Evolutionary conservation across 1,284 basidiomycete genomes (phyloP).

Genomic region (Veloboletus limbatus): DNA sequence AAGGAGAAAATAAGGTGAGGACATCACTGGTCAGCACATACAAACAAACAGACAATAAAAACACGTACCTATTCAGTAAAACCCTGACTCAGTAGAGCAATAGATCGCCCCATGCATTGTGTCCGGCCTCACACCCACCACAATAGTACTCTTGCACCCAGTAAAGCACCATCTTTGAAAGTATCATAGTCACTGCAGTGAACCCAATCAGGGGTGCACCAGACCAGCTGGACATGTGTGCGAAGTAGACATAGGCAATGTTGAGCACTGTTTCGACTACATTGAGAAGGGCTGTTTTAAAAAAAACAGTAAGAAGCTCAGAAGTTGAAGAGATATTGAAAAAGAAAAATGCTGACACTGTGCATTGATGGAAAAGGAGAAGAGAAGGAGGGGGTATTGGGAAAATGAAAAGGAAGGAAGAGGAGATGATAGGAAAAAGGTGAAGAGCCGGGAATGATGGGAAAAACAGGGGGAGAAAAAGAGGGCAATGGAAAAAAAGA

Average conservation of each 20-base stretch:
- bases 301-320: too few species aligned
- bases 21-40: too few species aligned
- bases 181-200: conserved; percentile 68
- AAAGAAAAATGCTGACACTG: too few species aligned
- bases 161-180: conserved; percentile 85
- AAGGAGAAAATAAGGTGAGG: too few species aligned
- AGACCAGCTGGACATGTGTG: conserved; percentile 57
- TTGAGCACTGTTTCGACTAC: conserved; percentile 78
- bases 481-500: too few species aligned
- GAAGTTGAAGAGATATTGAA: too few species aligned
- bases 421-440: too few species aligned
- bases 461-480: too few species aligned
- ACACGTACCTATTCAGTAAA: conserved; percentile 73
- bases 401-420: too few species aligned
- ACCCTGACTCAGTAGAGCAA: conserved; percentile 71
- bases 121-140: conserved; percentile 68
- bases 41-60: neutral
- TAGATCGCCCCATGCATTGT: conserved; percentile 59
- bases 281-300: conserved; percentile 78
- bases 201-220: conserved; percentile 76
- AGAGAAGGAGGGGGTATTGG: too few species aligned
- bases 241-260: conserved; percentile 72
- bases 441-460: too few species aligned
- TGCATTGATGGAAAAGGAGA: too few species aligned
- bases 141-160: conserved; percentile 76